Evolutionary conservation across 352 stramenopile genomes (phyloP).

Genomic region (Pelagophyceae sp.): DNA sequence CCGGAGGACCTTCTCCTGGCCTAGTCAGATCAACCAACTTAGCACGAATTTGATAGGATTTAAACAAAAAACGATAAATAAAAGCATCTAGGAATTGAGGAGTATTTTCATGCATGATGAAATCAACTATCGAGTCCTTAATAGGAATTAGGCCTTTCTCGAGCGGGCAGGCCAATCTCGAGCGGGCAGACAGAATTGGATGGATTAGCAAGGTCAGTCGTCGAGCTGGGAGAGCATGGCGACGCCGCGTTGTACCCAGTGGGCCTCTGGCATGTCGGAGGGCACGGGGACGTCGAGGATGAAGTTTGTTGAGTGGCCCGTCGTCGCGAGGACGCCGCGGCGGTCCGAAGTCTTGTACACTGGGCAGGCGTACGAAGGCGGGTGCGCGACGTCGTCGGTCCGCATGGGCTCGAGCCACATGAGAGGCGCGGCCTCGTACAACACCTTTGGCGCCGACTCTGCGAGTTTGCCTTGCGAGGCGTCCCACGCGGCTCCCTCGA

Average conservation of each 20-base stretch:
- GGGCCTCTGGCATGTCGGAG: conserved; percentile 57
- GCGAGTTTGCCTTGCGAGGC: conserved; percentile 54
- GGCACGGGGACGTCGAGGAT: conserved; percentile 81
- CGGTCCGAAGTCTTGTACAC: conserved; percentile 85
- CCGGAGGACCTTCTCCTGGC: no score
- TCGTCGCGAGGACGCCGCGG: conserved; percentile 76
- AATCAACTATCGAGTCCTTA: no score
- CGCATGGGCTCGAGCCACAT: conserved; percentile 55
- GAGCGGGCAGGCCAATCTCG: no score
- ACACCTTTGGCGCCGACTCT: conserved; percentile 67
- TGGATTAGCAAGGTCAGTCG: no score
- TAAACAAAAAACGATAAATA: no score
- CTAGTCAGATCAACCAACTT: no score
- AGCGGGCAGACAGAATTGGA: no score
- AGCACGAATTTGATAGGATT: no score
- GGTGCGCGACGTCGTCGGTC: conserved; percentile 28
- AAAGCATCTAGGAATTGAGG: no score
- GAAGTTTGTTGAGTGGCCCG: conserved; percentile 86
- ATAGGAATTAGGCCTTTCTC: no score
- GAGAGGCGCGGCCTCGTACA: conserved; percentile 68
- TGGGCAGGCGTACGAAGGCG: conserved; percentile 71
- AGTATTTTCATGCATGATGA: no score
- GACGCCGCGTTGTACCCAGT: conserved; percentile 83
- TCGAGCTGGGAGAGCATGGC: conserved; percentile 61
- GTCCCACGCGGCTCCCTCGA: conserved; percentile 75